Evolutionary conservation across 1,284 basidiomycete species (phyloP), one percentile per base, ranked within the genome.

Genomic region (Leucoagaricus sp.): DNA sequence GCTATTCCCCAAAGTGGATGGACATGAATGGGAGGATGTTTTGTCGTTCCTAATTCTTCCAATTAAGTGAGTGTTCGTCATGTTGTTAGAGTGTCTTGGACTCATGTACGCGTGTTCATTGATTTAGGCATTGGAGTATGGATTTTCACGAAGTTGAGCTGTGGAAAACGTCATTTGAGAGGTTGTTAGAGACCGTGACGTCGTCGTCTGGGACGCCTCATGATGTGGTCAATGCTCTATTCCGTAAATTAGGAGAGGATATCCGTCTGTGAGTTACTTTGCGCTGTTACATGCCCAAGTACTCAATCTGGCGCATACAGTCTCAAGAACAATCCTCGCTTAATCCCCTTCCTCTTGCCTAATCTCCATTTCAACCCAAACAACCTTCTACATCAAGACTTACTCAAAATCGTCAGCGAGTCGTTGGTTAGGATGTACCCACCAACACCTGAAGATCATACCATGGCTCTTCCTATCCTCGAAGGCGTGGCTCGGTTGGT

Each of bases 1-100:
- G 33, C 58, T 62, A 36, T 55, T 60, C n/a, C n/a, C n/a, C 6
- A 40, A 57, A 1, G 59, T 60, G 44, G 55, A 52, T 8, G 60
- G 56, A 15, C 61, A 63, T 12, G 60, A 62, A 55, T 79, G 76
- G 77, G 63, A 69, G 48, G 72, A 75, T 38, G 58, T 78, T 0
- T 62, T 77, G 2, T 67, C 69, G n/a, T 73, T 84, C 55, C 69
- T 84, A 12, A 62, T 65, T 0, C 67, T 80, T 49, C 79, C 83
- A 4, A 62, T 82, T 45, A 67, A 74, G 83, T 84, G 55, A 42
- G 69, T 65, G 31, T 5, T 4, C 6, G 6, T n/a, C n/a, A 34
- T 21, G 23, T 49, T 19, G 36, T 13, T 1, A 2, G 41, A 44
- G 15, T 23, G 38, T n/a, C 17, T 41, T 33, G 46, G 33, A 21